Conservation (phyloP, 169 alveolate species). For the Plasmodium inui region DNA sequence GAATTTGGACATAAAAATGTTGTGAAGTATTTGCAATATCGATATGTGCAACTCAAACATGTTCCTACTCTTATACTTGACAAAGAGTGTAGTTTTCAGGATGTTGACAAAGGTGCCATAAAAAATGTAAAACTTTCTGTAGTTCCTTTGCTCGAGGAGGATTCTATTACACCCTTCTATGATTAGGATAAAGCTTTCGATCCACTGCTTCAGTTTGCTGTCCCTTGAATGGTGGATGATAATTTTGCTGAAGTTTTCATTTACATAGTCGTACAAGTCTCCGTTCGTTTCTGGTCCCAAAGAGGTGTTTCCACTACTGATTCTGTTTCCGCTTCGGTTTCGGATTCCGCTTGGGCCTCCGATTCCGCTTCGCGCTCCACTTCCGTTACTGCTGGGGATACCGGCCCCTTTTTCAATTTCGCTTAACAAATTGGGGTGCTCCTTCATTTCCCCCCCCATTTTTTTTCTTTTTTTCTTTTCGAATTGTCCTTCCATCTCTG, state of each 20-base stretch:
- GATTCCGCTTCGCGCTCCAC: not conserved
- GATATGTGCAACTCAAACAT: conserved; percentile 73
- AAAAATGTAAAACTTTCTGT: conserved; percentile 37
- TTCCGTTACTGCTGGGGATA: not conserved
- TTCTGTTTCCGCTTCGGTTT: not conserved
- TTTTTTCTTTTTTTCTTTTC: not conserved
- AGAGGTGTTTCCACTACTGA: not conserved
- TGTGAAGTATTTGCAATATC: conserved; percentile 57
- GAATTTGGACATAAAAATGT: conserved; percentile 52
- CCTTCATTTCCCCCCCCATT: not conserved
- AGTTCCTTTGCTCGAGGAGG: conserved; percentile 35
- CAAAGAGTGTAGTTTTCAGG: conserved; percentile 39
- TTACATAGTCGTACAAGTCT: conserved; percentile 65
- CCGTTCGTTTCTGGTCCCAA: not conserved
- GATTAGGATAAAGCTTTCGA: conserved; percentile 66
- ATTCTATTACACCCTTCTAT: conserved; percentile 69
- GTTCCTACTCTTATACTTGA: conserved; percentile 25
- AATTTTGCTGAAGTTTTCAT: conserved; percentile 60
- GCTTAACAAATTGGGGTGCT: not conserved
- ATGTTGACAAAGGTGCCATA: conserved; percentile 63
- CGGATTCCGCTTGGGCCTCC: not conserved
- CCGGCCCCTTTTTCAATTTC: conserved; percentile 3
- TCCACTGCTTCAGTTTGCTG: conserved; percentile 67
- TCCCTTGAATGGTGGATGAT: conserved; percentile 73
- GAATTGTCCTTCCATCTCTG: not conserved